These are phyloP conservation scores for Aeschynomene evenia DNA, from an alignment of 306 rosid species.

Conservation along the genomic window DNA sequence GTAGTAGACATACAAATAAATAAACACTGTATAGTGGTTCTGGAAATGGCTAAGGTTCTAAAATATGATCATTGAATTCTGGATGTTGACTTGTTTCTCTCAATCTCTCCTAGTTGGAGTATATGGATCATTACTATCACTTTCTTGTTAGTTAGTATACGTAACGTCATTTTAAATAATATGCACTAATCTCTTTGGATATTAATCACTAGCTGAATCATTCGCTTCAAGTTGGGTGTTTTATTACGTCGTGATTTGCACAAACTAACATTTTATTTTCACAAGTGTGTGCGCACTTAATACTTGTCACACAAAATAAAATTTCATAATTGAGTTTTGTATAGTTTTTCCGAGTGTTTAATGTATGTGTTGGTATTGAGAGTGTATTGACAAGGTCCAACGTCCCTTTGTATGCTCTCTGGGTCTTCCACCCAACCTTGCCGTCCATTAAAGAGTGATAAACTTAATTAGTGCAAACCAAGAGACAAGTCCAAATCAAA, in stretches of 20 bases:
- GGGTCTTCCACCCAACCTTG: slow-evolving; percentile 6
- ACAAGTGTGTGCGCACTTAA: not conserved
- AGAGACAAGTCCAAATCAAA: not conserved
- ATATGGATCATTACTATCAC: not conserved
- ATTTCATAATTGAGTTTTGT: not conserved
- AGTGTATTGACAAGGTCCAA: slow-evolving; percentile 2
- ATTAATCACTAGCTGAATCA: not conserved
- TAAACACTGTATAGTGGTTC: not conserved
- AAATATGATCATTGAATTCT: not conserved
- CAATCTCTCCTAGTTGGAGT: not conserved
- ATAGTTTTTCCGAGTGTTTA: not conserved
- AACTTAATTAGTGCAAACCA: not conserved
- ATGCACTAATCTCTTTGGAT: not conserved
- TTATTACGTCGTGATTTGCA: not conserved
- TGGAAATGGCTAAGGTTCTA: too few species aligned
- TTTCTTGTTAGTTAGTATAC: not conserved
- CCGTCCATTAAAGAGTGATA: slow-evolving; percentile 13
- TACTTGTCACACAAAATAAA: not conserved
- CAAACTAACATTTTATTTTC: not conserved
- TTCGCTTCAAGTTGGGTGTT: not conserved
- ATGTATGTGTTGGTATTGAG: not conserved
- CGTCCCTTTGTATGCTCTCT: not conserved
- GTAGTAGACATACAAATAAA: too few species aligned
- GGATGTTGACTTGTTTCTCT: not conserved
- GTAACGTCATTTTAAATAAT: not conserved